Evolutionary conservation across 2,329 filamentous ascomycete species (phyloP).

Genomic region (Cladosporium sp.): DNA sequence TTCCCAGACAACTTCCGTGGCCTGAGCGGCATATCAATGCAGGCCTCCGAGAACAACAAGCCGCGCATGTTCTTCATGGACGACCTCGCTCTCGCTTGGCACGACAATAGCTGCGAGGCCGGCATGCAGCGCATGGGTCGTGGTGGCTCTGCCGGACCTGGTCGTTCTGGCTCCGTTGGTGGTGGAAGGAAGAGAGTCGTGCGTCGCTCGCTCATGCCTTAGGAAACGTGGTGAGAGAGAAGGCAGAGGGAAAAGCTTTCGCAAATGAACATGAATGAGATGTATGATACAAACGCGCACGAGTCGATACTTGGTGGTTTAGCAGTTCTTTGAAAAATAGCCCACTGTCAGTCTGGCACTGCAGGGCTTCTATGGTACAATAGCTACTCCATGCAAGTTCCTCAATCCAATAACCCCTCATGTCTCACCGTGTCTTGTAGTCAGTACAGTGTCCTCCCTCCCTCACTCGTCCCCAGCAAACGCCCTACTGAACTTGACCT

Average conservation of each 20-base stretch:
- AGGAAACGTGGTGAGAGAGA: constrained; percentile 7
- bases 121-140: constrained; percentile 31
- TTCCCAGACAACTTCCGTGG: constrained; percentile 40
- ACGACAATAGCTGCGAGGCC: constrained; percentile 47
- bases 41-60: constrained; percentile 37
- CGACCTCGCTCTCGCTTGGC: constrained; percentile 46
- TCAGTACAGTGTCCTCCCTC: no score
- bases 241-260: not conserved
- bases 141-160: constrained; percentile 1
- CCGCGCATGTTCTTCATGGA: constrained; percentile 46
- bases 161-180: not conserved
- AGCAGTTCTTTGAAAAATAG: not conserved
- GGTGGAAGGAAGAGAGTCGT: constrained; percentile 3
- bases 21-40: constrained; percentile 47
- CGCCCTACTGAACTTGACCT: constrained; percentile 28
- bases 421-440: no score
- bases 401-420: no score
- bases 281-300: not conserved
- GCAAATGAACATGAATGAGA: not conserved
- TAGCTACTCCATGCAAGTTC: not conserved
- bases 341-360: constrained; percentile 3
- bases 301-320: not conserved
- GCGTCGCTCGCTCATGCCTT: constrained; percentile 11
- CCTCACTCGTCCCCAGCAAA: constrained; percentile 5
- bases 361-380: not conserved